Evolutionary conservation across 1,284 basidiomycete species (phyloP).

Genomic region (Chiua sp.): DNA sequence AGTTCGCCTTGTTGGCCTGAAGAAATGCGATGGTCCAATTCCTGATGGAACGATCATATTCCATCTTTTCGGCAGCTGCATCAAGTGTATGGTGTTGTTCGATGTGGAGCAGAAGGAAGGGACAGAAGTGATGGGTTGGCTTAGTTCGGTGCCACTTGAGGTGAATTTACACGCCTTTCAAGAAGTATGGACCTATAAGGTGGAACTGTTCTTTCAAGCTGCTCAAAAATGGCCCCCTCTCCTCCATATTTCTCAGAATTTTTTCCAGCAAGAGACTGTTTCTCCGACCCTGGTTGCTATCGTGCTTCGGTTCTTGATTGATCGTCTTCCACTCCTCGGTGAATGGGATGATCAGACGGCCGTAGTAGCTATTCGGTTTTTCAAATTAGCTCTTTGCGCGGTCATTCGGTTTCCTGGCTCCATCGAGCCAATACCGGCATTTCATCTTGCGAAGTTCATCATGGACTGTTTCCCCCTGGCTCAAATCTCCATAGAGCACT

Average conservation of each 20-base stretch:
- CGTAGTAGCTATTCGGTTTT: constrained; percentile 86
- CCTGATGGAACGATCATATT: constrained; percentile 91
- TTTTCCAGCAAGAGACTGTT: constrained; percentile 85
- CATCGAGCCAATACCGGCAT: constrained; percentile 93
- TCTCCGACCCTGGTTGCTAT: constrained; percentile 95
- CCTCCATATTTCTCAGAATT: constrained; percentile 85
- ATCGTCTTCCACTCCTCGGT: constrained; percentile 84
- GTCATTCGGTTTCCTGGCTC: constrained; percentile 79
- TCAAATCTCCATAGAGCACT: constrained; percentile 56
- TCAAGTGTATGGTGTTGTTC: constrained; percentile 87
- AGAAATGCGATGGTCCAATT: constrained; percentile 78
- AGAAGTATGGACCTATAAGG: constrained; percentile 92
- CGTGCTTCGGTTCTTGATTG: constrained; percentile 87
- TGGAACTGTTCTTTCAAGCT: constrained; percentile 87
- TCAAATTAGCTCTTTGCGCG: constrained; percentile 96
- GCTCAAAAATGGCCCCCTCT: constrained; percentile 81
- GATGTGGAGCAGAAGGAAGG: constrained; percentile 86
- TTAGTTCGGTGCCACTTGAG: constrained; percentile 80
- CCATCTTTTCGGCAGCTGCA: constrained; percentile 85
- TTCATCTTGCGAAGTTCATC: constrained; percentile 92
- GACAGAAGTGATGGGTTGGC: constrained; percentile 88
- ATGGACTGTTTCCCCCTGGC: constrained; percentile 98
- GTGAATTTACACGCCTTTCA: constrained; percentile 92
- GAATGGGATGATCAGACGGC: constrained; percentile 85
- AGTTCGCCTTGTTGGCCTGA: constrained; percentile 79